Evolutionary conservation across 2,329 filamentous ascomycete genomes (phyloP).

Genomic region (Colletotrichum trifolii): DNA sequence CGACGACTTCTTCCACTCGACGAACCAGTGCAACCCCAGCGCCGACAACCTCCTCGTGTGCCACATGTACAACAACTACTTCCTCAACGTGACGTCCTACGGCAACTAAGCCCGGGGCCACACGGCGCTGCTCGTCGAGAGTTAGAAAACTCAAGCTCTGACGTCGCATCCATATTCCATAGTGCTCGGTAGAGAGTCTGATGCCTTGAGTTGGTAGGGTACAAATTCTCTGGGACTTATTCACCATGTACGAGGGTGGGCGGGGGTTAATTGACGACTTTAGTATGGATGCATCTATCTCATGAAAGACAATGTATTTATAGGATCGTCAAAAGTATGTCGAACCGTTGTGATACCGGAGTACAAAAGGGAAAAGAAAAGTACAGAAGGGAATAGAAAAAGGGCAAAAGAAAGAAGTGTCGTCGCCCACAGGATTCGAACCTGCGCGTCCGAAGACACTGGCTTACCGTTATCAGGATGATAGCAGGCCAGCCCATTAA

Average conservation of each 20-base stretch:
- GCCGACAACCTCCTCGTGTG: conserved; percentile 62
- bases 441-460: conserved; percentile 37
- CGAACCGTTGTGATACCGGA: not conserved
- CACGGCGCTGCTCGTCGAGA: conserved; percentile 65
- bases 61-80: conserved; percentile 67
- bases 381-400: not conserved
- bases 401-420: no score
- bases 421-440: conserved; percentile 37
- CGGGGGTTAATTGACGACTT: no score
- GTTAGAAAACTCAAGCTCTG: no score
- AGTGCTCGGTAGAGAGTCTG: no score
- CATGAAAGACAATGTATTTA: no score
- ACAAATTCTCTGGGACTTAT: no score
- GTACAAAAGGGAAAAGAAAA: not conserved
- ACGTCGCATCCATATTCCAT: no score
- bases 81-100: conserved; percentile 53
- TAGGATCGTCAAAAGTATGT: no score
- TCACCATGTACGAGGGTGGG: no score
- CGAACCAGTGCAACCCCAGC: conserved; percentile 66
- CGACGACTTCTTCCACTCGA: conserved; percentile 68
- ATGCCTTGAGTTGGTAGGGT: no score
- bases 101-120: conserved; percentile 65
- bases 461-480: conserved; percentile 13
- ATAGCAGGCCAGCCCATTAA: conserved; percentile 37
- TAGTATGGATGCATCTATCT: no score